Conservation (phyloP, 108 stramenopile species). For the Skeletonema grethae region DNA sequence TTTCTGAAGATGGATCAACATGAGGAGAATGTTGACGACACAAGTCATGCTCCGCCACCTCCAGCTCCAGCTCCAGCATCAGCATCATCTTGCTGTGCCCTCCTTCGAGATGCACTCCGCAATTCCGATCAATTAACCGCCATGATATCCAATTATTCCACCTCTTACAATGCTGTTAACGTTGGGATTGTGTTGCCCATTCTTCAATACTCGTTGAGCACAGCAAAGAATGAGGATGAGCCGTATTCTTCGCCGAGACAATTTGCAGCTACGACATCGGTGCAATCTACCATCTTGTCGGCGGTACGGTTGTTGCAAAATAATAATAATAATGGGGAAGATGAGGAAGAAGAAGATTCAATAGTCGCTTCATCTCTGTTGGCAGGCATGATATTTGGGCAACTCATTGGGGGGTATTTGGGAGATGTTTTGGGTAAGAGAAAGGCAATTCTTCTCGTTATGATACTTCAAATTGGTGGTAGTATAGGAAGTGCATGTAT, state of each 20-base stretch:
- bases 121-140: conserved; percentile 63
- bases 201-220: conserved; percentile 38
- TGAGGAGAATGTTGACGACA: conserved; percentile 3
- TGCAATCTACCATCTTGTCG: neutral
- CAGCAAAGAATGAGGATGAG: neutral
- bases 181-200: conserved; percentile 82
- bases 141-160: conserved; percentile 88
- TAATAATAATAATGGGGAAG: neutral
- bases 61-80: neutral
- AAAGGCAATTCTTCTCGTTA: conserved; percentile 70
- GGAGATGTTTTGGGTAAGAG: conserved; percentile 76
- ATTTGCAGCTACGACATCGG: neutral
- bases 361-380: conserved; percentile 71
- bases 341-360: conserved; percentile 35
- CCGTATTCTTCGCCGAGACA: conserved; percentile 29
- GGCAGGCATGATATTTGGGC: conserved; percentile 89
- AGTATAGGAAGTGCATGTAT: conserved; percentile 62
- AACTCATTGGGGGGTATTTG: conserved; percentile 78
- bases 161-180: conserved; percentile 90
- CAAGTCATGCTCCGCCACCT: neutral
- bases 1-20: neutral
- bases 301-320: neutral
- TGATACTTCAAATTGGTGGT: conserved; percentile 76
- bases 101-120: conserved; percentile 22
- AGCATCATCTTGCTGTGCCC: neutral